Evolutionary conservation across 768 basidiomycete genomes (phyloP), one percentile per base, ranked within the genome.

Genomic region (Suillus variegatus): DNA sequence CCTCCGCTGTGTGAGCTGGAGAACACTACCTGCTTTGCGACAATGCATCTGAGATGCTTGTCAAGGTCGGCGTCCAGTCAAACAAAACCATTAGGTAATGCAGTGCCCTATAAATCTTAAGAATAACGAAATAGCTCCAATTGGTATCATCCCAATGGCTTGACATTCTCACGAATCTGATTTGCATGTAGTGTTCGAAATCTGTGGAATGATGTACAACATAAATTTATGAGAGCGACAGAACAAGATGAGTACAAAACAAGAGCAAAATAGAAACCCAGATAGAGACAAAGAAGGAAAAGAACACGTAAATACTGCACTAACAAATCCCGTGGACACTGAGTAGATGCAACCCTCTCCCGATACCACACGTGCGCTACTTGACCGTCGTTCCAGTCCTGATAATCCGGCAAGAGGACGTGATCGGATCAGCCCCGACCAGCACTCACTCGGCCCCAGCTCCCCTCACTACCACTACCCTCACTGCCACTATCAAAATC

Each of bases 1-100:
- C 64, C 61, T 64, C n/a, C 25, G 14, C 28, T 63, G 64, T 20
- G 64, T 16, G 43, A 44, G 13, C 38, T 62, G 60, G 32, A 64
- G 16, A 63, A 46, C 40, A 20, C 41, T 14, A 44, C 61, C 35
- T 32, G 40, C 55, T 36, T 61, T 44, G 43, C 61, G 64, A 61
- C 64, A 41, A 36, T 64, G 60, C 58, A 64, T 64, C 14, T 25
- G 36, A 46, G 36, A 32, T 61, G 38, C 56, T 25, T 1, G 54
- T 55, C 54, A 20, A 55, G 28, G 52, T 54, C 52, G 18, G 28
- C 32, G 54, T 55, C 35, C 10, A 32, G 32, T 32, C 32, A 38
- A 38, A 38, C 36, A 38, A 1, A 38, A 38, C 36, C 36, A 38
- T 38, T 38, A 38, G 8, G 36, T 38, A 38, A 38, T 38, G 36